A percentile compares a stretch with the other conserved stretches of the same genome.
Evolutionary conservation across 2,329 filamentous ascomycete species (phyloP).

Genomic region (Fusarium sp.): DNA sequence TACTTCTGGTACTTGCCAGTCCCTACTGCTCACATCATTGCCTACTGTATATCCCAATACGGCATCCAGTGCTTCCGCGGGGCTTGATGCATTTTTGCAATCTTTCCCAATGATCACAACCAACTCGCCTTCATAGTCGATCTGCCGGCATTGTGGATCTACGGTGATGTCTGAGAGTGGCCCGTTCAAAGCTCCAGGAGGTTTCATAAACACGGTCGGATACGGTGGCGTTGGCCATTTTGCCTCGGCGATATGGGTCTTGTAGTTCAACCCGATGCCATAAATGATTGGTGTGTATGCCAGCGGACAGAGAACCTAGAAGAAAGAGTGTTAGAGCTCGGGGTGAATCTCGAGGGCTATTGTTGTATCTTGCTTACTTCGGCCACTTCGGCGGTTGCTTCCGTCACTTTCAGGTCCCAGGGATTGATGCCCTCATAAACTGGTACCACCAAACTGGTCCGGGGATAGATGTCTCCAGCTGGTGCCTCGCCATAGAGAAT

Average conservation of each 20-base stretch:
- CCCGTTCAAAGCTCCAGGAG: background rate
- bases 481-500: too few relatives aligned
- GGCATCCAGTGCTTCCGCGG: background rate
- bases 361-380: background rate
- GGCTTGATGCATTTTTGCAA: background rate
- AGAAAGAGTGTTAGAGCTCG: background rate
- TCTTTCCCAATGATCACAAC: background rate
- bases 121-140: background rate
- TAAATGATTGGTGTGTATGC: background rate
- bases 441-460: too few relatives aligned
- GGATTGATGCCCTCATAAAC: too few relatives aligned
- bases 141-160: background rate
- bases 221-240: background rate
- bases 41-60: background rate
- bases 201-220: background rate
- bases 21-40: background rate
- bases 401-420: too few relatives aligned
- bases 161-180: background rate
- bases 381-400: background rate
- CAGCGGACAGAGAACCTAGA: background rate
- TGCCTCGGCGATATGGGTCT: background rate
- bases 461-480: too few relatives aligned
- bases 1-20: background rate
- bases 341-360: background rate
- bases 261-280: background rate